Base-by-base conservation (phyloP, 176 grass and related monocot species). In the Neostapfia colusana region DNA sequence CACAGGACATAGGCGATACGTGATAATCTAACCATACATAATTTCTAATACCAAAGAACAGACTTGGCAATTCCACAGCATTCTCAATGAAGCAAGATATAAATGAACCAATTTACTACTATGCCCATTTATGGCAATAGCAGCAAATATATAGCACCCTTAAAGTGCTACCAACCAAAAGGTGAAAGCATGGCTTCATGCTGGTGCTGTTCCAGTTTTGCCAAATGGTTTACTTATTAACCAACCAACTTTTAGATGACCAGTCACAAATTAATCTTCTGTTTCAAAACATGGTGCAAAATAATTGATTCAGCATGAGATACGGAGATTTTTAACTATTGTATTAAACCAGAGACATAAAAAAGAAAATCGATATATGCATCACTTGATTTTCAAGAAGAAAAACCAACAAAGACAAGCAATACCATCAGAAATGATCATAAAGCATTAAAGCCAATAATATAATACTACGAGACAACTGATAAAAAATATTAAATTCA, bases 51-150 rank as follows among this genome's bases (percentile, higher is more conserved):
- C 15, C 26, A 77, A 69, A 46, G 27, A 83, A 61, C 40, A 61
- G 2, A 40, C 40, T 76, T 14, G 8, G 59, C 10, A 15, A 26
- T 36, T 53, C 18, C 51, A 55, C 4, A 2, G 8, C 1, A 24
- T 26, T 59, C 69, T 49, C 16, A 0, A 38, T 3, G 11, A 4
- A 17, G n/a, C 49, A 58, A 23, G 41, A 7, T 21, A 10, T 25
- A n/a, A 83, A 67, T 68, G 6, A 83, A 69, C 41, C 4, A 21
- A 63, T 70, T 28, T 28, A 60, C 13, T 28, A 70, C 10, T 63
- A 70, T n/a, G 42, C 10, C 65, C 20, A 57, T 27, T 65, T 35
- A 38, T 73, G 13, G 50, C 26, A 70, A 57, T 23, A 40, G 1
- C 26, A 37, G 26, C 27, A 49, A 24, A 38, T 18, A 72, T n/a